Percentiles rank a stretch among this genome's conserved stretches.
These are phyloP conservation scores for Fraxinus baroniana DNA, from an alignment of 305 asterid genomes.

Conservation along the genomic window DNA sequence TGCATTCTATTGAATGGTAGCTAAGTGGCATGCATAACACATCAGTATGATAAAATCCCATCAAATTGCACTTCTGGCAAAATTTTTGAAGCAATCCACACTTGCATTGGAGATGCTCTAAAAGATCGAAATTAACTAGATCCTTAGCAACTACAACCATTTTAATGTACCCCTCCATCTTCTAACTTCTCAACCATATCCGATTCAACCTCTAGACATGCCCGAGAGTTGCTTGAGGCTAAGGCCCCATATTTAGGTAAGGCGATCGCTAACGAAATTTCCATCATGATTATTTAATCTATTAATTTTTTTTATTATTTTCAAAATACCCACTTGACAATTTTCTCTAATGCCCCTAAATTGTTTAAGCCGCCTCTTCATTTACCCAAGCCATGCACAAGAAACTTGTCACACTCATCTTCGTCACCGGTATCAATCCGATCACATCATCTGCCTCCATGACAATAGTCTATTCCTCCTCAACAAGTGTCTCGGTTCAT, in stretches of 20 bases:
- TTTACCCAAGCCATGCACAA: not conserved
- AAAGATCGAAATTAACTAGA: not conserved
- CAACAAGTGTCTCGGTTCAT: not conserved
- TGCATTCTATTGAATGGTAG: not conserved
- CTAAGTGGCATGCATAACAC: not conserved
- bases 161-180: not conserved
- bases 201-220: not conserved
- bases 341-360: not conserved
- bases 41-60: not conserved
- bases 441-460: not conserved
- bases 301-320: no score
- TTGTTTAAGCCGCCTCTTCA: not conserved
- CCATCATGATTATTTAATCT: no score
- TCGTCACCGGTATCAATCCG: not conserved
- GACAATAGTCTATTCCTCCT: not conserved
- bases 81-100: not conserved
- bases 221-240: not conserved
- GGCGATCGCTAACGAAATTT: not conserved
- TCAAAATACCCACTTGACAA: not conserved
- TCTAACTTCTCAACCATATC: not conserved
- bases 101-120: no score
- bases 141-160: not conserved
- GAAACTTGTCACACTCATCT: not conserved
- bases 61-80: not conserved
- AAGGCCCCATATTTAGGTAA: not conserved